Evolutionary conservation across 768 basidiomycete species (phyloP).

Genomic region (Cystofilobasidium ferigula): DNA sequence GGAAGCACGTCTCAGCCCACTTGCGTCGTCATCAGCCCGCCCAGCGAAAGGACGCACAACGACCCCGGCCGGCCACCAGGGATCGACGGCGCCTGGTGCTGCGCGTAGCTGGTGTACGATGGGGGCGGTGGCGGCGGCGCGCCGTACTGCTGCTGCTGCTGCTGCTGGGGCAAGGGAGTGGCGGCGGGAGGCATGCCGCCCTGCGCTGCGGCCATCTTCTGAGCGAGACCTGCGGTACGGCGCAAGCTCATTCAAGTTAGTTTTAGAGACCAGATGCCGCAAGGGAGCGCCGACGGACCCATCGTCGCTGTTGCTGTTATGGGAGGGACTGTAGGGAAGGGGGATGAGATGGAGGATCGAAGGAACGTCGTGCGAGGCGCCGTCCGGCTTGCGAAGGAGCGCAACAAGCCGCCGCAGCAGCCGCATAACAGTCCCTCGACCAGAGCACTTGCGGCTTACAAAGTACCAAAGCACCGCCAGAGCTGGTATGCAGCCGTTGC

Average conservation of each 20-base stretch:
- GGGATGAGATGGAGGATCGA: no score
- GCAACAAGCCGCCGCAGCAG: no score
- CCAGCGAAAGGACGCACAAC: neutral
- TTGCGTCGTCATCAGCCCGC: neutral
- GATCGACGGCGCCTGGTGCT: conserved; percentile 2
- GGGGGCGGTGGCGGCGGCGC: neutral
- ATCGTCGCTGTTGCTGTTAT: no score
- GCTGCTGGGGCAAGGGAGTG: neutral
- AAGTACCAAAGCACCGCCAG: no score
- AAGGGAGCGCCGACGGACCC: no score
- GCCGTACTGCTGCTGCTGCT: neutral
- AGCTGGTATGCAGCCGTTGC: no score
- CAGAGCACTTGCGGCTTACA: no score
- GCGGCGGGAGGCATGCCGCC: neutral
- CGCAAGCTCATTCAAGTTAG: neutral
- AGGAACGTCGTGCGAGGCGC: no score
- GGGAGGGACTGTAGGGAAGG: no score
- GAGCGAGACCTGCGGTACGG: neutral
- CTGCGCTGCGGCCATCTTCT: neutral
- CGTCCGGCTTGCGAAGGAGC: no score
- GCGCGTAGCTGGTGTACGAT: neutral
- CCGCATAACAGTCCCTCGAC: no score
- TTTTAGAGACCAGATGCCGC: no score
- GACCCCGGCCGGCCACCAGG: conserved; percentile 16
- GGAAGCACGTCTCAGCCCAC: neutral